These are phyloP conservation scores for Juncus effusus DNA, from an alignment of 176 grass and related monocot species.

Conservation along the genomic window DNA sequence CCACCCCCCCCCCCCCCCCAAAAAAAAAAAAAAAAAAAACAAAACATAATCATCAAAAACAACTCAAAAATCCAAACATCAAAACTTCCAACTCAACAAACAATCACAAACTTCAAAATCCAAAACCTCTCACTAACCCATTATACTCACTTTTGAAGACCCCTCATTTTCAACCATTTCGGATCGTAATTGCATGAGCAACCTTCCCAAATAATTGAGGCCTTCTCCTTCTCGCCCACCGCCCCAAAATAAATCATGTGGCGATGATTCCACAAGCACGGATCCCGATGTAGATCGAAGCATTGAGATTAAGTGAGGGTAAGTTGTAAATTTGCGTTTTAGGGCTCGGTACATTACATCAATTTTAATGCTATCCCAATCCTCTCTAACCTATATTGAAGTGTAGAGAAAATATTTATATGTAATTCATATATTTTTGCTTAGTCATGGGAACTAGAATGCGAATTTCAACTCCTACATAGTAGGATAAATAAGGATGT, in stretches of 20 bases:
- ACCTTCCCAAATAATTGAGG: constrained; percentile 82
- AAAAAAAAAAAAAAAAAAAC: too few species aligned
- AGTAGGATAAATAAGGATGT: too few species aligned
- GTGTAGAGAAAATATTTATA: not conserved
- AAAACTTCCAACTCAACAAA: too few species aligned
- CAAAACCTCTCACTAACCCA: not conserved
- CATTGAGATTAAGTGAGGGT: constrained; percentile 60
- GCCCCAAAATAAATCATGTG: constrained; percentile 93
- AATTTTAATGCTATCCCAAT: constrained; percentile 76
- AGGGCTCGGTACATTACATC: constrained; percentile 72
- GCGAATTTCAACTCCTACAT: too few species aligned
- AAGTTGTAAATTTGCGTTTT: constrained; percentile 72
- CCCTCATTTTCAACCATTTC: constrained; percentile 42
- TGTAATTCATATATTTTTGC: constrained; percentile 4
- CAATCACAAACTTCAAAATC: too few species aligned
- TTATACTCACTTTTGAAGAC: constrained; percentile 15
- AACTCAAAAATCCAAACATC: too few species aligned
- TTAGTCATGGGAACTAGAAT: not conserved
- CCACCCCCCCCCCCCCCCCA: too few species aligned
- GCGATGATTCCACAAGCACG: constrained; percentile 88
- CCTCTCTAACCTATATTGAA: constrained; percentile 43
- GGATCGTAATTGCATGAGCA: constrained; percentile 77
- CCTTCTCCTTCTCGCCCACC: constrained; percentile 80
- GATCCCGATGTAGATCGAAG: constrained; percentile 71
- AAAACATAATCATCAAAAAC: too few species aligned